phyloP scores from a whole-genome alignment of 495 filamentous ascomycete species.

The Haplographium delicatum region DNA sequence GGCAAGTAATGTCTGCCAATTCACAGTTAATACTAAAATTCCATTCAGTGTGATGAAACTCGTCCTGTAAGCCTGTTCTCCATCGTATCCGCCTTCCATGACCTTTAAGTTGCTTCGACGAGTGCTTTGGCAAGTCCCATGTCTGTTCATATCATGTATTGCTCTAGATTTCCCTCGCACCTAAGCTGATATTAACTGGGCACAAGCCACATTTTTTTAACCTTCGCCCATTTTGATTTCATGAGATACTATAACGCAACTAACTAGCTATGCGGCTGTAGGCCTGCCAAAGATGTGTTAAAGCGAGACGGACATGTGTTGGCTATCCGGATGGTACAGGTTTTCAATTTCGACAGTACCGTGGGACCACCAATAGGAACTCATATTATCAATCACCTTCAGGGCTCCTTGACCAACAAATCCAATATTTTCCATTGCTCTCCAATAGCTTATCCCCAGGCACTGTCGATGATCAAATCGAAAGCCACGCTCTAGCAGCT shows the following conservation, averaged over 20 bases:
- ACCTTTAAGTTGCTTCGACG: too few species aligned
- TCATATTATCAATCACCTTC: too few species aligned
- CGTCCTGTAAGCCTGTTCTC: neutral
- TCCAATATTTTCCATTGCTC: neutral
- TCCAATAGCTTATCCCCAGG: slow-evolving; percentile 2
- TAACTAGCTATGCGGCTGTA: too few species aligned
- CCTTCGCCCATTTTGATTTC: neutral
- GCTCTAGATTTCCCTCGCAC: too few species aligned
- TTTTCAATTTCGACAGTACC: slow-evolving; percentile 5
- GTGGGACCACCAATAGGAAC: too few species aligned
- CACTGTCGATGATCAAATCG: slow-evolving; percentile 1
- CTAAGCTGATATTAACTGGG: neutral
- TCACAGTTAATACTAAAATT: neutral
- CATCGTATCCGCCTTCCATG: too few species aligned
- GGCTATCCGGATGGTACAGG: neutral
- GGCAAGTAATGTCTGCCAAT: neutral
- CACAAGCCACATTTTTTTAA: neutral
- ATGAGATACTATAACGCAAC: neutral
- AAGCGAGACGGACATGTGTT: slow-evolving; percentile 2
- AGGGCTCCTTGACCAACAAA: too few species aligned
- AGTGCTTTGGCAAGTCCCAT: too few species aligned
- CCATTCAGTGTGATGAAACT: slow-evolving; percentile 7
- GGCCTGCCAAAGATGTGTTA: slow-evolving; percentile 2
- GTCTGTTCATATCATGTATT: too few species aligned
- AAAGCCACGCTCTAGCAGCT: neutral